Base-by-base conservation (phyloP, 208 protist genomes). In the Trypanosoma avium region DNA sequence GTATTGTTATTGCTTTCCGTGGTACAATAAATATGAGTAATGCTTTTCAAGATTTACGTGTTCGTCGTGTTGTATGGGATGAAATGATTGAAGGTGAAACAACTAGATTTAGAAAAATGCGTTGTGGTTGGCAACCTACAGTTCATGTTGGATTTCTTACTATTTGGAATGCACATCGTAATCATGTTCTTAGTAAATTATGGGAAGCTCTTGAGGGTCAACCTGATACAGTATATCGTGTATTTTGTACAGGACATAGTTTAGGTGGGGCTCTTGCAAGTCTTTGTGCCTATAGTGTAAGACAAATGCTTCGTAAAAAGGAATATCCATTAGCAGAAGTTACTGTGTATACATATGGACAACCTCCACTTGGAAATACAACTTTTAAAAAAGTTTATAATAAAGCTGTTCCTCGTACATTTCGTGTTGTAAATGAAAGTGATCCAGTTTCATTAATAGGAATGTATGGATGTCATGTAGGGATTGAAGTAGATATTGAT, bases 301-400 rank as follows among this genome's bases (percentile, higher is more conserved):
- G 73, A 8, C 42, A 60, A 55, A 59, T 80, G 61, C 75, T 96
- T 32, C 27, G 43, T 4, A 30, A 57, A 24, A 65, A 86, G 26
- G 46, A 86, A 43, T 95, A 95, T 64, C 75, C 84, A 0, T 74
- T 93, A 30, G 56, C 78, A 0, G 83, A 90, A 24, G 79, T 92
- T 21, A 94, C 85, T 0, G 87, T 94, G 21, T 97, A 97, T 78
- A 97, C 88, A 15, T 97, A 83, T 70, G 92, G 92, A 19, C 86
- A 90, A 68, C 92, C 92, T 15, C 88, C 86, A 21, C 26, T 96
- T 17, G 89, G 92, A 21, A 97, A 97, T 67, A 58, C 38, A 21
- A 71, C 70, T 5, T 97, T 95, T 59, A 70, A 77, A 35, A 53
- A 52, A 12, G 54, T 77, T 9, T 97, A 94, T 78, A 77, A 97